Evolutionary conservation across 768 basidiomycete genomes (phyloP).

Genomic region (Chalciporus piperatus): DNA sequence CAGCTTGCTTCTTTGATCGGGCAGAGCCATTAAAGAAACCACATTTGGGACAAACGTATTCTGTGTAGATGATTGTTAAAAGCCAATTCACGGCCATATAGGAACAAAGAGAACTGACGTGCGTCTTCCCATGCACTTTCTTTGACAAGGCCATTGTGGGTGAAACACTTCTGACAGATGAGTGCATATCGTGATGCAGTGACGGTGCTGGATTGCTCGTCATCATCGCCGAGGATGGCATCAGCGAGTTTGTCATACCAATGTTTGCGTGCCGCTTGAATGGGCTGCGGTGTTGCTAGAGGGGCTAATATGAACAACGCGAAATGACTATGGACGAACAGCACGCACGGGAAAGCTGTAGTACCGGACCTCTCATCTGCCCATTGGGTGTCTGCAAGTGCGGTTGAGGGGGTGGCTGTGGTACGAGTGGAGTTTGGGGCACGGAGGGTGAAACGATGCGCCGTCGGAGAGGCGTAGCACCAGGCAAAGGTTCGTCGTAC

Average conservation of each 20-base stretch:
- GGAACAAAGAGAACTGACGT: slow-evolving; percentile 53
- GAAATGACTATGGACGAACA: background rate
- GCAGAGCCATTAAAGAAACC: slow-evolving; percentile 70
- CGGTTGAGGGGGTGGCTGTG: slow-evolving; percentile 25
- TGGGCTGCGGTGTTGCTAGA: slow-evolving; percentile 38
- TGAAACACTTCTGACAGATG: slow-evolving; percentile 84
- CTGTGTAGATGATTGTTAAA: slow-evolving; percentile 36
- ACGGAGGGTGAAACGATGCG: slow-evolving; percentile 32
- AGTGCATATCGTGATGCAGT: slow-evolving; percentile 66
- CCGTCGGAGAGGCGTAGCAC: slow-evolving; percentile 41
- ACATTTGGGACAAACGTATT: slow-evolving; percentile 86
- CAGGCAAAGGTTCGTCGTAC: slow-evolving; percentile 64
- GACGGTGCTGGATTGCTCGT: slow-evolving; percentile 37
- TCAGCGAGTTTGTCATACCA: slow-evolving; percentile 91
- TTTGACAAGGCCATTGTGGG: slow-evolving; percentile 85
- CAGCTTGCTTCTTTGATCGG: slow-evolving; percentile 30
- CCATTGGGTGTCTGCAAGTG: slow-evolving; percentile 21
- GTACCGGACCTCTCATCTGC: slow-evolving; percentile 23
- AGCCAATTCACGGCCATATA: background rate
- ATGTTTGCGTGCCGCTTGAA: slow-evolving; percentile 58
- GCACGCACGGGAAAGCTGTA: slow-evolving; percentile 42
- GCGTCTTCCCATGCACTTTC: slow-evolving; percentile 79
- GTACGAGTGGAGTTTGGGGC: slow-evolving; percentile 32
- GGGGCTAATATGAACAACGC: slow-evolving; percentile 8
- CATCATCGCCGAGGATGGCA: slow-evolving; percentile 80